A percentile compares a stretch with the other conserved stretches of the same genome.
Conservation (phyloP, 495 filamentous ascomycete species). For the Podospora tetraspora region DNA sequence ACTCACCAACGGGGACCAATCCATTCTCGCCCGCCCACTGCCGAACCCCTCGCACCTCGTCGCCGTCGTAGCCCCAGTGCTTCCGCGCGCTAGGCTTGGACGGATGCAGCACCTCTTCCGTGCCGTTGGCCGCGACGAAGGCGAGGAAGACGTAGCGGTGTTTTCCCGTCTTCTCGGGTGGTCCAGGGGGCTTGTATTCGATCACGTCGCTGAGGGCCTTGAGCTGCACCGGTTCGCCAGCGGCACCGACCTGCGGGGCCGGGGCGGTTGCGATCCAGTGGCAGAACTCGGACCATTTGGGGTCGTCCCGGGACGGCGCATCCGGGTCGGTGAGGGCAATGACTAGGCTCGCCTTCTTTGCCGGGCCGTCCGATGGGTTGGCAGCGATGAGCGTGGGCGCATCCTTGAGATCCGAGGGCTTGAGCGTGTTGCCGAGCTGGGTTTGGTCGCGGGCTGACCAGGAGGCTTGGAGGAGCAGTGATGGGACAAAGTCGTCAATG, state of each 20-base stretch:
- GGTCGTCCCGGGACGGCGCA: conserved; percentile 58
- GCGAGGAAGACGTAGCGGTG: conserved; percentile 65
- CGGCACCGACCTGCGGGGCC: neutral
- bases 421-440: conserved; percentile 57
- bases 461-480: conserved; percentile 44
- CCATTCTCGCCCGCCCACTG: conserved; percentile 60
- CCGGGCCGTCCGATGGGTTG: conserved; percentile 2
- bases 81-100: conserved; percentile 53
- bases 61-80: conserved; percentile 55
- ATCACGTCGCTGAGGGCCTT: conserved; percentile 43
- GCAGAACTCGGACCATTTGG: conserved; percentile 66
- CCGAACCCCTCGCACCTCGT: conserved; percentile 50
- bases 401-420: conserved; percentile 45
- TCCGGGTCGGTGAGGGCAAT: conserved; percentile 64
- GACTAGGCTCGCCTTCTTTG: conserved; percentile 24
- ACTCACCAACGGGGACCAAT: conserved; percentile 56
- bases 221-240: conserved; percentile 10
- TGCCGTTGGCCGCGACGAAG: conserved; percentile 42
- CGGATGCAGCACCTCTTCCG: conserved; percentile 37
- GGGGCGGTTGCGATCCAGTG: conserved; percentile 58
- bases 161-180: conserved; percentile 60
- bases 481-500: conserved; percentile 58
- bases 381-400: conserved; percentile 42
- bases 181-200: conserved; percentile 55
- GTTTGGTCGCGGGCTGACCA: conserved; percentile 47